phyloP scores from a whole-genome alignment of 2,329 filamentous ascomycete species.

The Metarhizium humberi region DNA sequence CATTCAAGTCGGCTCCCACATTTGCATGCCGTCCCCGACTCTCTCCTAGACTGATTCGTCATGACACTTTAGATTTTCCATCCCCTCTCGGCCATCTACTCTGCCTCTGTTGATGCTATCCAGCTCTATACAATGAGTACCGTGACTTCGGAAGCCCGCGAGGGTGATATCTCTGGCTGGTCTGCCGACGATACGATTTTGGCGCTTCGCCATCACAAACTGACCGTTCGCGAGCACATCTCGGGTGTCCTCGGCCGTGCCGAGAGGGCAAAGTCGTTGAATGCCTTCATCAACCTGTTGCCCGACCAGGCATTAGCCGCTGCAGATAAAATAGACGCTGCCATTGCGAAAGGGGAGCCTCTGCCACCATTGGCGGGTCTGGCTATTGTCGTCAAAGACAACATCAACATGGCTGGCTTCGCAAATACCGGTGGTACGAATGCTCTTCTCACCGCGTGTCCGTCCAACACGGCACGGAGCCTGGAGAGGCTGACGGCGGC shows the following conservation, averaged over 20 bases:
- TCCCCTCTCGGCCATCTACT: too few species aligned
- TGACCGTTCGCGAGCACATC: conserved; percentile 4
- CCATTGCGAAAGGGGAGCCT: conserved; percentile 4
- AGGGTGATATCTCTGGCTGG: not conserved
- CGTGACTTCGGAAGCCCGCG: not conserved
- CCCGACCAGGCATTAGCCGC: conserved; percentile 1
- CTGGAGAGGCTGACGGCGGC: conserved; percentile 12
- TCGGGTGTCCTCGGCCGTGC: conserved; percentile 1
- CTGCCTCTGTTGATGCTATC: too few species aligned
- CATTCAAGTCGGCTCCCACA: too few species aligned
- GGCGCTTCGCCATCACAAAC: not conserved
- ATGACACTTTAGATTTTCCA: too few species aligned
- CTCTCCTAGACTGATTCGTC: too few species aligned
- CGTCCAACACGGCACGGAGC: conserved; percentile 9
- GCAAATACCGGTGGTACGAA: conserved; percentile 10
- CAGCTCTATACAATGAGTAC: not conserved
- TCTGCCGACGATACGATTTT: conserved; percentile 3
- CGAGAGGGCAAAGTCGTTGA: not conserved
- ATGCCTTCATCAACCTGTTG: conserved; percentile 3
- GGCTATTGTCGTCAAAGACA: conserved; percentile 13
- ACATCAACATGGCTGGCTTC: conserved; percentile 10
- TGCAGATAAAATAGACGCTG: conserved; percentile 1
- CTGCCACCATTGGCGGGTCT: conserved; percentile 12
- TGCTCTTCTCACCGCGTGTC: conserved; percentile 5
- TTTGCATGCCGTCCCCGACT: too few species aligned